Percentiles rank a stretch among this genome's conserved stretches.
Conservation (phyloP, 345 rosid species). For the Diplotaxis tenuifolia region DNA sequence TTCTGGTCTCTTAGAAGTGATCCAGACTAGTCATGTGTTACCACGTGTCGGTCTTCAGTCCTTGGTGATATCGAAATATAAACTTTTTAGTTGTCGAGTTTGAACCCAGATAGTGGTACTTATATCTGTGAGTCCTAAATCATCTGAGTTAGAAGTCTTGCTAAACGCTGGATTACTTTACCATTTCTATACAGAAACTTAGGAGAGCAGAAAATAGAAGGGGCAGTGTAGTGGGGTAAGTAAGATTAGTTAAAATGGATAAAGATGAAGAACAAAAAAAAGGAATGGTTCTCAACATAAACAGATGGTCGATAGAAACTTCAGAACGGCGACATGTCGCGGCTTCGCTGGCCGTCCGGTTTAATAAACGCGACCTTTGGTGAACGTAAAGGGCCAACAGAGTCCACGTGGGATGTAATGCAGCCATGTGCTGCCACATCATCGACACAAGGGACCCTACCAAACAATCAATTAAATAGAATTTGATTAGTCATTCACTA, state of each 20-base stretch:
- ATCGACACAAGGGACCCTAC: neutral
- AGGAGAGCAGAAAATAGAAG: neutral
- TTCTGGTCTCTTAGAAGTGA: too few species aligned
- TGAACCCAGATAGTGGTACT: too few species aligned
- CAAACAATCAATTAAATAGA: neutral
- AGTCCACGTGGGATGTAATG: conserved; percentile 16
- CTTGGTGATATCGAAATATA: too few species aligned
- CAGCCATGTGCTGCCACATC: conserved; percentile 22
- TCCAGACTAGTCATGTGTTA: too few species aligned
- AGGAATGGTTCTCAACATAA: neutral
- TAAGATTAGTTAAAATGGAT: neutral
- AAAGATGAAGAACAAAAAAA: neutral
- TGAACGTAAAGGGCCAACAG: conserved; percentile 13
- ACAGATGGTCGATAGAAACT: neutral
- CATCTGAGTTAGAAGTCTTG: too few species aligned
- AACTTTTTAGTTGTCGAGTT: too few species aligned
- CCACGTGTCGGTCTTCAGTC: too few species aligned
- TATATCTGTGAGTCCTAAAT: too few species aligned
- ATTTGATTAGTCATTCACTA: neutral
- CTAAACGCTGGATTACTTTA: too few species aligned
- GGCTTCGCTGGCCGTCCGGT: conserved; percentile 24
- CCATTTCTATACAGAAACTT: neutral
- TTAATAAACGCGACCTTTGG: conserved; percentile 23
- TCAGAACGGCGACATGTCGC: conserved; percentile 33
- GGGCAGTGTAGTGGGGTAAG: neutral